These are phyloP conservation scores for Blepharisma undulans DNA, from an alignment of 169 alveolate genomes.

Conservation along the genomic window DNA sequence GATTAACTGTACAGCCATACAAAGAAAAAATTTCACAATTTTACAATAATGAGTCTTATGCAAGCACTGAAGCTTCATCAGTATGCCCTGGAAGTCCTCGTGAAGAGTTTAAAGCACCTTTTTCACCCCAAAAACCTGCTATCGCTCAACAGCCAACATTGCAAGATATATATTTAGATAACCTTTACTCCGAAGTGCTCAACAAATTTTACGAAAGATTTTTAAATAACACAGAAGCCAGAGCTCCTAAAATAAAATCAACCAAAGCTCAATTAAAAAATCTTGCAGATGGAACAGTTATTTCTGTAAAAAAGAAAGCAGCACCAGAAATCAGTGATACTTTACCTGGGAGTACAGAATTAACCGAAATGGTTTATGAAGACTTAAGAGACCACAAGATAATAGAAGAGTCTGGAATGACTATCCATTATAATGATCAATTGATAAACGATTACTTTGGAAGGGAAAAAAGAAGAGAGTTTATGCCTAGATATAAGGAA, in stretches of 20 bases:
- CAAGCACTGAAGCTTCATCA: background rate
- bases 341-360: background rate
- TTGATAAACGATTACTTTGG: background rate
- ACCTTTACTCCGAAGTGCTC: background rate
- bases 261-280: slow-evolving; percentile 27
- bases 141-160: background rate
- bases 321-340: background rate
- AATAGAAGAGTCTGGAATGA: background rate
- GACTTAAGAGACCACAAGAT: background rate
- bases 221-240: background rate
- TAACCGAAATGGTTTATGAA: background rate
- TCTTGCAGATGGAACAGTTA: background rate
- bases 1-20: background rate
- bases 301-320: background rate
- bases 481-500: background rate
- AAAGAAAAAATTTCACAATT: background rate
- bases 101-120: background rate
- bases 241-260: slow-evolving; percentile 13
- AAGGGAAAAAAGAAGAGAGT: background rate
- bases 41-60: background rate
- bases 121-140: background rate
- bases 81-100: background rate
- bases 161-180: background rate
- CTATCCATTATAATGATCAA: background rate
- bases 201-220: background rate